Percentiles rank a stretch among this genome's conserved stretches.
phyloP scores from a whole-genome alignment of 2,329 filamentous ascomycete genomes.

The Botryotinia calthae region DNA sequence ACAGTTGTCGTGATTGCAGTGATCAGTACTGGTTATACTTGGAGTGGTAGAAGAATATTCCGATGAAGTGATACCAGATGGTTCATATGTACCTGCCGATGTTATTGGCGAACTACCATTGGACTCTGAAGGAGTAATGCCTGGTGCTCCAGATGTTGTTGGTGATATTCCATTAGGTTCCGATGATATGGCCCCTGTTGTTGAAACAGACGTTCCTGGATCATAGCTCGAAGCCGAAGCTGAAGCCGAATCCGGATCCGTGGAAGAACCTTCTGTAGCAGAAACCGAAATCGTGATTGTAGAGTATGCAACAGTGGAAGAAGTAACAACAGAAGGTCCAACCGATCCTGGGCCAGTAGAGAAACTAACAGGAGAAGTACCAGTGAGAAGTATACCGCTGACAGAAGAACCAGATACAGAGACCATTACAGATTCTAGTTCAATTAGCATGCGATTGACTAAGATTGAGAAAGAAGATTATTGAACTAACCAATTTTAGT shows the following conservation, averaged over 20 bases:
- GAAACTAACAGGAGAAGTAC: slow-evolving; percentile 10
- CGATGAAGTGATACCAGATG: slow-evolving; percentile 11
- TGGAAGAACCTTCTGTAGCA: slow-evolving; percentile 7
- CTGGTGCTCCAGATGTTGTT: neutral
- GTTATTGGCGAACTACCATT: neutral
- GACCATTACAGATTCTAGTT: slow-evolving; percentile 3
- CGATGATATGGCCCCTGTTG: neutral
- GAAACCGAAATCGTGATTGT: slow-evolving; percentile 2
- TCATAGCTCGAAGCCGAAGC: slow-evolving; percentile 18
- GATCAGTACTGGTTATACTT: slow-evolving; percentile 15
- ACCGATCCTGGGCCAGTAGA: slow-evolving; percentile 6
- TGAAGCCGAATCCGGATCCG: neutral
- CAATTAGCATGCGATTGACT: neutral
- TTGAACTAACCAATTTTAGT: slow-evolving; percentile 4
- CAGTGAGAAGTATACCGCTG: slow-evolving; percentile 4
- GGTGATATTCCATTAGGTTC: neutral
- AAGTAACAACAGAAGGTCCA: slow-evolving; percentile 12
- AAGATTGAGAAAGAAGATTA: neutral
- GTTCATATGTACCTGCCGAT: neutral
- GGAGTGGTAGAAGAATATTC: neutral
- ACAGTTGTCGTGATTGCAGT: slow-evolving; percentile 34
- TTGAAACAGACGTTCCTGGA: slow-evolving; percentile 3
- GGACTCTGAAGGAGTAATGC: neutral
- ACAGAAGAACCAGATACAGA: slow-evolving; percentile 1
- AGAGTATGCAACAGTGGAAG: slow-evolving; percentile 5